A percentile compares a stretch with the other conserved stretches of the same genome.
phyloP scores from a whole-genome alignment of 257 asterid genomes.

The Solanum phureja region DNA sequence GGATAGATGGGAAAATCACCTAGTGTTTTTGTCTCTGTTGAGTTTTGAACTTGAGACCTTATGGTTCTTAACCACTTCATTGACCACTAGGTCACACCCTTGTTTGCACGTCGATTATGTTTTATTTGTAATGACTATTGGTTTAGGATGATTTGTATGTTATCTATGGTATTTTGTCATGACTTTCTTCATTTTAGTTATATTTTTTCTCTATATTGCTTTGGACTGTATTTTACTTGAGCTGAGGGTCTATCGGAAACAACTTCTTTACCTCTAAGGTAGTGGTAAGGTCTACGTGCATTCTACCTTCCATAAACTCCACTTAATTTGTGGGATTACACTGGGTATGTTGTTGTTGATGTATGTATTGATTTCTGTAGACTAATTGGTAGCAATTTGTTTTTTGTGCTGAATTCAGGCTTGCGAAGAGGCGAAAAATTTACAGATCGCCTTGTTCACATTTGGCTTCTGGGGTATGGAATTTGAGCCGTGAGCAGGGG shows the following conservation, averaged over 20 bases:
- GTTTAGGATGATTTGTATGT: neutral
- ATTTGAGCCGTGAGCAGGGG: slow-evolving; percentile 81
- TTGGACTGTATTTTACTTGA: neutral
- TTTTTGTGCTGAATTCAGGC: neutral
- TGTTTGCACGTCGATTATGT: neutral
- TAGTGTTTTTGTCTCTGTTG: too few relatives aligned
- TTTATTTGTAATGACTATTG: neutral
- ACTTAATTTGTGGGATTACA: neutral
- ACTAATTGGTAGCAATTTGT: neutral
- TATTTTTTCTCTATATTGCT: neutral
- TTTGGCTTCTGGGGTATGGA: slow-evolving; percentile 64
- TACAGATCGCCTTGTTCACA: slow-evolving; percentile 44
- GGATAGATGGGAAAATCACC: too few relatives aligned
- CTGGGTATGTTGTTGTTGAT: neutral
- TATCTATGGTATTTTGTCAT: neutral
- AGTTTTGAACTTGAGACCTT: too few relatives aligned
- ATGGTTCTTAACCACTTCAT: too few relatives aligned
- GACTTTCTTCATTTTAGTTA: neutral
- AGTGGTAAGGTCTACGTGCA: neutral
- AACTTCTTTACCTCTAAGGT: neutral
- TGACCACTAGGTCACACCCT: too few relatives aligned
- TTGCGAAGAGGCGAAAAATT: slow-evolving; percentile 33
- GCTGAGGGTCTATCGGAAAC: neutral
- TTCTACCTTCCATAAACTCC: neutral
- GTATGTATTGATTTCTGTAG: neutral